Conservation (phyloP, 2,329 filamentous ascomycete species). For the Intubia oerlemansii region DNA sequence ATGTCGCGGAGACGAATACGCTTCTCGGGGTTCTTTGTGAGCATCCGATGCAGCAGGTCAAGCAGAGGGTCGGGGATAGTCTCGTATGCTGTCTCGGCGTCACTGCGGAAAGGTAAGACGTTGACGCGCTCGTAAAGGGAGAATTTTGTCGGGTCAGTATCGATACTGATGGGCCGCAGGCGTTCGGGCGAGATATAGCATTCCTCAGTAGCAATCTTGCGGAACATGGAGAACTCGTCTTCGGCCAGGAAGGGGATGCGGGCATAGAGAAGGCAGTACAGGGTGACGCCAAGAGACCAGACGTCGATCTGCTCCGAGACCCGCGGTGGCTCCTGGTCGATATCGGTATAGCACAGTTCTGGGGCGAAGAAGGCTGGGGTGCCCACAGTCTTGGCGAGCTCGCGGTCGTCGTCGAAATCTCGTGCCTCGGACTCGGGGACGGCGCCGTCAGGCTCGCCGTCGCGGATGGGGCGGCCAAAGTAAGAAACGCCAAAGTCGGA, state of each 20-base stretch:
- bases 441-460: slow-evolving; percentile 58
- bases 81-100: slow-evolving; percentile 67
- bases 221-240: slow-evolving; percentile 82
- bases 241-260: slow-evolving; percentile 84
- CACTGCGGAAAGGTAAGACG: slow-evolving; percentile 47
- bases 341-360: slow-evolving; percentile 79
- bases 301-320: slow-evolving; percentile 90
- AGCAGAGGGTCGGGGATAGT: slow-evolving; percentile 54
- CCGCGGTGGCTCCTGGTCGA: slow-evolving; percentile 45
- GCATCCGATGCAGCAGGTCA: slow-evolving; percentile 61
- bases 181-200: slow-evolving; percentile 70
- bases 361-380: slow-evolving; percentile 96
- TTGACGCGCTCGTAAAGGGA: slow-evolving; percentile 36
- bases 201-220: slow-evolving; percentile 78
- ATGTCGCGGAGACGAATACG: slow-evolving; percentile 81
- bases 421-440: slow-evolving; percentile 63
- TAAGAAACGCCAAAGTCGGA: slow-evolving; percentile 98
- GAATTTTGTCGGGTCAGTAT: slow-evolving; percentile 30
- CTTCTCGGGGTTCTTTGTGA: slow-evolving; percentile 75
- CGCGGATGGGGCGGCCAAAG: slow-evolving; percentile 69
- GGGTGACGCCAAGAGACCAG: slow-evolving; percentile 88
- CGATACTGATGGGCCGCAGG: slow-evolving; percentile 51
- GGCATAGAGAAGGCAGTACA: slow-evolving; percentile 88
- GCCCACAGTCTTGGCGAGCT: slow-evolving; percentile 94
- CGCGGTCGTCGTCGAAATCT: slow-evolving; percentile 79